These are phyloP conservation scores for Oryza meridionalis DNA, from an alignment of 176 grass and related monocot genomes.

Conservation along the genomic window DNA sequence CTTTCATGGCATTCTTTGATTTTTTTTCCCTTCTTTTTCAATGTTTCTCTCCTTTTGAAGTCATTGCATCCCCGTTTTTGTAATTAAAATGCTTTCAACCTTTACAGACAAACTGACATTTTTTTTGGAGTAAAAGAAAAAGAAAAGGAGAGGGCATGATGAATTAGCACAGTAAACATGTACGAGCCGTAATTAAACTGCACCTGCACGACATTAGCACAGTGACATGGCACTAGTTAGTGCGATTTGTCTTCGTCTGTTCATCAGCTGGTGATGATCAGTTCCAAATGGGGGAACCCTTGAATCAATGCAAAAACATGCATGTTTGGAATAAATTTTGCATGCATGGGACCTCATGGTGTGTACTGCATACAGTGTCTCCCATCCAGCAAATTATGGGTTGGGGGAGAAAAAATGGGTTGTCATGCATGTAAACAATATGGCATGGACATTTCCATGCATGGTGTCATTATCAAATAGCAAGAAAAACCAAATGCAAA, in stretches of 20 bases:
- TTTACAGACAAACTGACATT: neutral
- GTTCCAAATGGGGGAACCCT: neutral
- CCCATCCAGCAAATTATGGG: neutral
- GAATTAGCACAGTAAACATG: neutral
- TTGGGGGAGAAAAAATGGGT: neutral
- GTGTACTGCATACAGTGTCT: neutral
- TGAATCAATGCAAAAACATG: constrained; percentile 5
- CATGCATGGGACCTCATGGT: neutral
- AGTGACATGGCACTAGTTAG: neutral
- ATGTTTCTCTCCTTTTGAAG: neutral
- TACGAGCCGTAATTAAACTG: neutral
- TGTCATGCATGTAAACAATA: neutral
- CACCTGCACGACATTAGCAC: neutral
- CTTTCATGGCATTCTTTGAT: neutral
- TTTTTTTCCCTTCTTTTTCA: neutral
- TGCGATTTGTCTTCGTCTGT: neutral
- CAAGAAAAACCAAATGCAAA: neutral
- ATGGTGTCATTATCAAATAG: neutral
- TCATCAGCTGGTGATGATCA: neutral
- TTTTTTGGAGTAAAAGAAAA: neutral
- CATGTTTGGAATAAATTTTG: neutral
- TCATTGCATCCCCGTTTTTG: neutral
- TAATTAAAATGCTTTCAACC: neutral
- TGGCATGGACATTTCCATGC: neutral
- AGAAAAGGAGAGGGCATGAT: neutral